Conservation (phyloP, 1,284 basidiomycete species). For the Rhodotorula sp. region DNA sequence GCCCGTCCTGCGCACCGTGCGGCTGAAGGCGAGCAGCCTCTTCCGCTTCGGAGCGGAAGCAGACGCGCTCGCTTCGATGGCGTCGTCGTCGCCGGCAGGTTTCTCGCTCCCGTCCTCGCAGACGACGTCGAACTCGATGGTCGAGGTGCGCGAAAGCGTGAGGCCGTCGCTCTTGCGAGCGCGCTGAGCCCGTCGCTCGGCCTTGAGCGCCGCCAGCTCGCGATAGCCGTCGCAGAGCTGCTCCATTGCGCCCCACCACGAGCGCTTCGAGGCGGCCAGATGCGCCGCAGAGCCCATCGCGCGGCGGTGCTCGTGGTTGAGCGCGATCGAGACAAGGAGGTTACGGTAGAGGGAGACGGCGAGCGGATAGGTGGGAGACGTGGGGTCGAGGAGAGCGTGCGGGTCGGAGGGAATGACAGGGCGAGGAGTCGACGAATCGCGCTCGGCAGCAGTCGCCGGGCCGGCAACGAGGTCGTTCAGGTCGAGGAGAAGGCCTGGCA, state of each 20-base stretch:
- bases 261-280: conserved; percentile 52
- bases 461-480: conserved; percentile 24
- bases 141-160: conserved; percentile 15
- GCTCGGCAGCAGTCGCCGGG: background rate
- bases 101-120: background rate
- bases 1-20: conserved; percentile 14
- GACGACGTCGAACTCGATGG: conserved; percentile 34
- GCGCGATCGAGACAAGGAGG: conserved; percentile 52
- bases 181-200: background rate
- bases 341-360: conserved; percentile 54
- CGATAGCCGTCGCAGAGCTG: conserved; percentile 58
- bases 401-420: conserved; percentile 46
- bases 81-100: background rate
- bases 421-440: conserved; percentile 40
- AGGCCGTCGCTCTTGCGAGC: background rate
- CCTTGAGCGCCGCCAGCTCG: conserved; percentile 42
- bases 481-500: conserved; percentile 33
- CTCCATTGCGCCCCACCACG: conserved; percentile 62
- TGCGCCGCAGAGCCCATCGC: conserved; percentile 53
- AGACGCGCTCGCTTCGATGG: background rate
- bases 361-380: conserved; percentile 49
- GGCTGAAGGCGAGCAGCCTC: conserved; percentile 8
- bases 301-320: conserved; percentile 50
- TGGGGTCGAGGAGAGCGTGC: conserved; percentile 29
- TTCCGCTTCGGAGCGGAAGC: background rate